Conservation (phyloP, 2,329 filamentous ascomycete genomes). For the Plenodomus biglobosus region DNA sequence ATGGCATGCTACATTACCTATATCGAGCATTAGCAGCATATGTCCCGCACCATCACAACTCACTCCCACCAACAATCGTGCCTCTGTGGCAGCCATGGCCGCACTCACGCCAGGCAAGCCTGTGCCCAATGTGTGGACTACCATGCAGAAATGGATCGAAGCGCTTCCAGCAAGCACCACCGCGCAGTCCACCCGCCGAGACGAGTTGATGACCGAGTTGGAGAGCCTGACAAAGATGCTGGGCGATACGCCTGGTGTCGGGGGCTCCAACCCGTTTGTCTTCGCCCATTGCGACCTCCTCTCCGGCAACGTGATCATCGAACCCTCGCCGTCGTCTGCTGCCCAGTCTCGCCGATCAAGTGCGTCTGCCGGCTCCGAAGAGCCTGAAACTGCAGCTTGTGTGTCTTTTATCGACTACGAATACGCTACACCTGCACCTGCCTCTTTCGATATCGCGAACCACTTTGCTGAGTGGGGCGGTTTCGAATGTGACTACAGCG, state of each 20-base stretch:
- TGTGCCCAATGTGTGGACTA: slow-evolving; percentile 88
- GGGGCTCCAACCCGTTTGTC: slow-evolving; percentile 69
- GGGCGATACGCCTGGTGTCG: slow-evolving; percentile 75
- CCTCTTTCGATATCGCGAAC: slow-evolving; percentile 95
- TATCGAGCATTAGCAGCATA: slow-evolving; percentile 52
- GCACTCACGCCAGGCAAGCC: slow-evolving; percentile 64
- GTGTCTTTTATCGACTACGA: slow-evolving; percentile 92
- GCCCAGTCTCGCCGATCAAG: slow-evolving; percentile 39
- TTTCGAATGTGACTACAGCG: slow-evolving; percentile 88
- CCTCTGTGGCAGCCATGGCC: slow-evolving; percentile 41
- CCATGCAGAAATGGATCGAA: slow-evolving; percentile 93
- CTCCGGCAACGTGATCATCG: slow-evolving; percentile 93
- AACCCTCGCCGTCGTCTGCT: slow-evolving; percentile 52
- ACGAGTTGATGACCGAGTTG: slow-evolving; percentile 72
- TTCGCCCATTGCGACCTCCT: slow-evolving; percentile 95
- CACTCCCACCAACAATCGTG: slow-evolving; percentile 39
- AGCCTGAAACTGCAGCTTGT: slow-evolving; percentile 31
- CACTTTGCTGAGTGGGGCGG: slow-evolving; percentile 99
- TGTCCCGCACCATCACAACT: slow-evolving; percentile 38
- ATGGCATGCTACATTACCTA: slow-evolving; percentile 79
- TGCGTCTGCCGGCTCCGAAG: slow-evolving; percentile 34
- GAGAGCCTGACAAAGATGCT: slow-evolving; percentile 69
- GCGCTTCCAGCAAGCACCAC: slow-evolving; percentile 76
- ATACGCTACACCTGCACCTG: slow-evolving; percentile 90
- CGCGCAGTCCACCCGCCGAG: slow-evolving; percentile 67